These are phyloP conservation scores for Xylaria telfairii DNA, from an alignment of 495 filamentous ascomycete genomes.

Conservation along the genomic window DNA sequence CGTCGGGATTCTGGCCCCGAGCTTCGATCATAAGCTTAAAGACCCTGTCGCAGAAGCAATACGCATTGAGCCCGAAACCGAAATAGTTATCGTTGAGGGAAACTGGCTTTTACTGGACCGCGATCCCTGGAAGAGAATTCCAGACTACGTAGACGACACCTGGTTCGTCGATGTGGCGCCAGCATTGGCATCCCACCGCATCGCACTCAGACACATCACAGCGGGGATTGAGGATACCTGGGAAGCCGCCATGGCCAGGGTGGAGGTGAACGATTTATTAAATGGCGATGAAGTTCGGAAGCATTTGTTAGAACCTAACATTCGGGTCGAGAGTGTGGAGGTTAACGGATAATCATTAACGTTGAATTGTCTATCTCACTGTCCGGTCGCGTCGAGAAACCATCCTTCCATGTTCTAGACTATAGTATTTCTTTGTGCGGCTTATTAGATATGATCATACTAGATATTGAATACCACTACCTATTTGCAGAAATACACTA, in stretches of 20 bases:
- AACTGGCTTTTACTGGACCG: slow-evolving; percentile 38
- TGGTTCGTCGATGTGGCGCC: slow-evolving; percentile 49
- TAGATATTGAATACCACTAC: too few species aligned
- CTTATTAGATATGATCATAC: too few species aligned
- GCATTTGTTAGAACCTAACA: background rate
- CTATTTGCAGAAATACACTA: too few species aligned
- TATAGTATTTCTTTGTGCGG: too few species aligned
- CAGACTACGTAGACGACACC: slow-evolving; percentile 27
- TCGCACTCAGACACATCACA: slow-evolving; percentile 46
- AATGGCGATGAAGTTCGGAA: slow-evolving; percentile 35
- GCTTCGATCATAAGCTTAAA: slow-evolving; percentile 50
- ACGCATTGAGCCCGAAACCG: slow-evolving; percentile 38
- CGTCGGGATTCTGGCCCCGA: slow-evolving; percentile 38
- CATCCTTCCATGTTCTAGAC: too few species aligned
- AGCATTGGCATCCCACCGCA: slow-evolving; percentile 40
- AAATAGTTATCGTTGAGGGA: slow-evolving; percentile 50
- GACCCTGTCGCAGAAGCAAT: slow-evolving; percentile 49
- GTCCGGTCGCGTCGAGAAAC: too few species aligned
- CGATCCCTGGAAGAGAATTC: slow-evolving; percentile 33
- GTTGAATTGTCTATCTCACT: background rate
- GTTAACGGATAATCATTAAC: background rate
- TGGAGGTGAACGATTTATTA: slow-evolving; percentile 51
- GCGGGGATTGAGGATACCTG: slow-evolving; percentile 50
- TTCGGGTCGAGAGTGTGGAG: slow-evolving; percentile 15
- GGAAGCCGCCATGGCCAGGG: slow-evolving; percentile 47